Evolutionary conservation across 345 rosid genomes (phyloP).

Genomic region (Eucalyptus victrix): DNA sequence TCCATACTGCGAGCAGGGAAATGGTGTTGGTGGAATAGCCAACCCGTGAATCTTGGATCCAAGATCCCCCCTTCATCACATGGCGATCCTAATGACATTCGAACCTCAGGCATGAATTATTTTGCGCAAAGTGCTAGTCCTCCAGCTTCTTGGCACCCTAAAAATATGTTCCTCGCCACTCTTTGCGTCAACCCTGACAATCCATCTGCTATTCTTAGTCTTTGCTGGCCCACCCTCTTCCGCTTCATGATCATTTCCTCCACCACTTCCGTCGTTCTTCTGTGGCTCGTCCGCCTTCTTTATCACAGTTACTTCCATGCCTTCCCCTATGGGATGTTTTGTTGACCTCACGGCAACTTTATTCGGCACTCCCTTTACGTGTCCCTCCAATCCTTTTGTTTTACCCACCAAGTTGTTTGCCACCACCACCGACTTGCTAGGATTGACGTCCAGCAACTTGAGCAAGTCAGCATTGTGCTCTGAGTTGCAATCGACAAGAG

Average conservation of each 20-base stretch:
- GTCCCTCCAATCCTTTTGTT: slow-evolving; percentile 20
- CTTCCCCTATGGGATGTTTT: slow-evolving; percentile 29
- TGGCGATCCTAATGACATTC: background rate
- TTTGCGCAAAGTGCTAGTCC: background rate
- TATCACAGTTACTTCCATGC: slow-evolving; percentile 30
- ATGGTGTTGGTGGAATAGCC: background rate
- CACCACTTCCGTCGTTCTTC: background rate
- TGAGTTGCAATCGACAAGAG: slow-evolving; percentile 25
- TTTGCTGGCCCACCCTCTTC: background rate
- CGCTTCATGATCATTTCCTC: background rate
- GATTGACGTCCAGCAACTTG: slow-evolving; percentile 20
- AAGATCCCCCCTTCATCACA: background rate
- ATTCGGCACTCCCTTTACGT: slow-evolving; percentile 3
- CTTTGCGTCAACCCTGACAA: slow-evolving; percentile 14
- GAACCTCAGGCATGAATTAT: background rate
- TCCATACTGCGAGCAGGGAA: background rate
- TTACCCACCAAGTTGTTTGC: slow-evolving; percentile 25
- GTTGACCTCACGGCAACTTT: slow-evolving; percentile 21
- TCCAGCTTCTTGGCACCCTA: slow-evolving; percentile 10
- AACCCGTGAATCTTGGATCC: background rate
- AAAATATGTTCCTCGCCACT: slow-evolving; percentile 44
- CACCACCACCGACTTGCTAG: slow-evolving; percentile 20
- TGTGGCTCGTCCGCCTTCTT: background rate
- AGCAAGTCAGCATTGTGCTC: slow-evolving; percentile 10
- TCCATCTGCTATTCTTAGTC: slow-evolving; percentile 19